Conservation (phyloP, 2,329 filamentous ascomycete species). For the Dactylellina sp. region DNA sequence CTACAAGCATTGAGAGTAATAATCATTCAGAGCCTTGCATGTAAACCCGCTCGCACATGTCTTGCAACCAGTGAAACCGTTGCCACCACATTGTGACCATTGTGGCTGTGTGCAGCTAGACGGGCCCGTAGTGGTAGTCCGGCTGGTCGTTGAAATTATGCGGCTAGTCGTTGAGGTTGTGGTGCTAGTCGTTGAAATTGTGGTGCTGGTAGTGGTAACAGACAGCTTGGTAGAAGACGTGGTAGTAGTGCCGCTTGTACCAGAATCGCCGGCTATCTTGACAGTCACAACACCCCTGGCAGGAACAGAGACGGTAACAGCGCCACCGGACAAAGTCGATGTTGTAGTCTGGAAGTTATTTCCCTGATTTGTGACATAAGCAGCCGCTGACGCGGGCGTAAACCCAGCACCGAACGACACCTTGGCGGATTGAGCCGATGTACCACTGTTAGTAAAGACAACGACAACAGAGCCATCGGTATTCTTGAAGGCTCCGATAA, state of each 20-base stretch:
- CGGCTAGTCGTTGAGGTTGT: not conserved
- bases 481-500: constrained; percentile 61
- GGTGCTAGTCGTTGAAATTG: constrained; percentile 45
- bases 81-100: constrained; percentile 59
- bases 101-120: not conserved
- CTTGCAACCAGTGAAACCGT: constrained; percentile 60
- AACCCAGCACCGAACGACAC: constrained; percentile 54
- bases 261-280: constrained; percentile 28
- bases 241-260: constrained; percentile 43
- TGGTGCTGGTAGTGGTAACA: constrained; percentile 59
- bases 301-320: constrained; percentile 42
- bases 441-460: constrained; percentile 63
- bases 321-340: constrained; percentile 29
- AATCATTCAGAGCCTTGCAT: constrained; percentile 59
- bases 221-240: constrained; percentile 57
- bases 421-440: constrained; percentile 53
- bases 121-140: not conserved
- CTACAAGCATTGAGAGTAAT: constrained; percentile 56
- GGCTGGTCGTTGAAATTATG: not conserved
- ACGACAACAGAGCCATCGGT: constrained; percentile 62
- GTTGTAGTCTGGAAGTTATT: constrained; percentile 29
- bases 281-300: constrained; percentile 41
- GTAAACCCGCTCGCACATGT: constrained; percentile 61
- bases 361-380: constrained; percentile 38
- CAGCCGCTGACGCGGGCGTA: constrained; percentile 27